Evolutionary conservation across 2,329 filamentous ascomycete genomes (phyloP), one percentile per base, ranked within the genome.

Genomic region (Fusarium neocosmosporiellum): DNA sequence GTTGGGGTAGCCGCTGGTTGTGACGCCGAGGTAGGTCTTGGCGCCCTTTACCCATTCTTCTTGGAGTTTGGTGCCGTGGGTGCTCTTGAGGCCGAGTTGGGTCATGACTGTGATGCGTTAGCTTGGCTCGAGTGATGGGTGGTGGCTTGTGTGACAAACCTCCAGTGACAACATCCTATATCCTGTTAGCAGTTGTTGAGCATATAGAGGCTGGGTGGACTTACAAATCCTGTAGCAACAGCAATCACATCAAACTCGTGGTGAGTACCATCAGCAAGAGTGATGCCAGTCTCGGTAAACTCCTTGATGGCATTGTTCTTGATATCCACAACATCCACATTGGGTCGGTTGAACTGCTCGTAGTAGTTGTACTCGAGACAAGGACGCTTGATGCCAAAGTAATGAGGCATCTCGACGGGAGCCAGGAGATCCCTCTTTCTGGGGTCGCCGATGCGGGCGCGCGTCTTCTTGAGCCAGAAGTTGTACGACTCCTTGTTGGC

Each of bases 381-480:
- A 3, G 83, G 81, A 14, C 88, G 83, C 79, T 89, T 90, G 43
- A 84, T 81, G 9, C 87, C 89, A 73, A 88, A 91, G 29, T 81
- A 85, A 63, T 90, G 86, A 1, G 86, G 88, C 78, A 84, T 86
- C 53, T 86, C 77, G 10, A 82, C 72, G 0, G 89, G 89, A 0
- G 88, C 88, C 8, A 91, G 81, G 3, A 90, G 68, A 16, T 89
- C 85, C 29, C 84, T 80, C 69, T 85, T 83, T 29, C 79, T 79
- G 0, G 87, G 83, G 63, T 91, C 86, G 0, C 81, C 79, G 48
- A 91, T 83, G 3, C 88, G 84, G 14, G 79, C 81, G 0, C 87
- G 83, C 0, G 85, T 85, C 77, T 88, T 89, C 67, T 83, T 82
- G 3, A 81, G 82, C 86, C 88, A 90, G 77, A 90, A 90, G 4